Base-by-base conservation (phyloP, 2,329 filamentous ascomycete genomes). In the Aspergillus ibericus region DNA sequence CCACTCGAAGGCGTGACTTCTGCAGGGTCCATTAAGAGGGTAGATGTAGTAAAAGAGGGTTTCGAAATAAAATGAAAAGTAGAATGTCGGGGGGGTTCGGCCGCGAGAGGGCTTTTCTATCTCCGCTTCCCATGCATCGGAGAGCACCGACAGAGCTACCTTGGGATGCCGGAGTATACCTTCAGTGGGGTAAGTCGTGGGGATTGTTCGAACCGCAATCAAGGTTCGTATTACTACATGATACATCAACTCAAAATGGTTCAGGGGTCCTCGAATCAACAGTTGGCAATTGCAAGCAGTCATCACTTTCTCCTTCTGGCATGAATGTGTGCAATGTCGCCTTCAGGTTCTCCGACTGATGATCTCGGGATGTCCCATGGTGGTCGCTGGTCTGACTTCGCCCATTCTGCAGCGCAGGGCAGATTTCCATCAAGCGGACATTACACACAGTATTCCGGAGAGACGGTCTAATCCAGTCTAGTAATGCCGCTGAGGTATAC, bases 71-170 rank as follows among this genome's bases (percentile, higher is more conserved):
- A 25, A 36, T 48, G 52, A 47, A 55, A 53, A 42, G 27, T 18
- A 44, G 25, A 55, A 22, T 32, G 15, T 18, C 9, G 52, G 44
- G 7, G 25, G 25, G 25, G 32, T 18, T 15, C 32, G 44, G 25
- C 25, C 15, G 44, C 49, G 20, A 50, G 56, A 20, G 53, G 55
- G 16, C 25, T 58, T 64, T 67, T 65, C 53, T 61, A 66, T 63
- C 65, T 63, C 62, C 59, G 59, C 59, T 56, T 56, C 55, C 53
- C 36, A 54, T 64, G 63, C 66, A 66, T 75, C 73, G 73, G 73
- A 75, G 71, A 60, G 61, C 65, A 71, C 73, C 73, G 73, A 73
- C 56, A 66, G 57, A 32, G 27, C 57, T 62, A 63, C 59, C 44
- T 16, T 48, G 44, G n/a, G 25, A 56, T 36, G 48, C 56, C 66